A percentile compares a stretch with the other conserved stretches of the same genome.
Evolutionary conservation across 1,284 basidiomycete genomes (phyloP).

Genomic region (Boletus mariae): DNA sequence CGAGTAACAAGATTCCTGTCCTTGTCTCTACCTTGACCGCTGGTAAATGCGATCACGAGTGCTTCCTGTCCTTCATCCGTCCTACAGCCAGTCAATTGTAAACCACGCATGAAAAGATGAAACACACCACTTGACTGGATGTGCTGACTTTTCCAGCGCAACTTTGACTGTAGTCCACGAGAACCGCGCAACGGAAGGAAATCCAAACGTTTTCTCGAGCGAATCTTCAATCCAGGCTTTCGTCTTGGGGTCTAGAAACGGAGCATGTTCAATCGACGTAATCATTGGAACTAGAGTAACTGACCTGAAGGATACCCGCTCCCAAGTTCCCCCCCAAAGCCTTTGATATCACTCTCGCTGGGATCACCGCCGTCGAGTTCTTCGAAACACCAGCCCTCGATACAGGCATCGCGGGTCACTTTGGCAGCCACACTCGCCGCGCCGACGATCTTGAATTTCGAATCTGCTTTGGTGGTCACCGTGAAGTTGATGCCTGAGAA

Average conservation of each 20-base stretch:
- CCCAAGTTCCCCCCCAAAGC: conserved; percentile 61
- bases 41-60: conserved; percentile 70
- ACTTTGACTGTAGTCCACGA: conserved; percentile 95
- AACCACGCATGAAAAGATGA: background rate
- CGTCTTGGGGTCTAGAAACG: conserved; percentile 79
- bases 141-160: conserved; percentile 76
- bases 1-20: conserved; percentile 64
- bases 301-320: conserved; percentile 88
- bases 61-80: conserved; percentile 78
- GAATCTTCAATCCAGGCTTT: conserved; percentile 79
- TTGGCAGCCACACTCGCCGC: conserved; percentile 97
- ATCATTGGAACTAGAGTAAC: background rate
- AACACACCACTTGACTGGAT: conserved; percentile 75
- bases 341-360: conserved; percentile 13
- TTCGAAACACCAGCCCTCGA: conserved; percentile 82
- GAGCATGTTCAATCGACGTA: conserved; percentile 5
- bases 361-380: conserved; percentile 39
- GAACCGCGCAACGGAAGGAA: conserved; percentile 87
- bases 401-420: conserved; percentile 89
- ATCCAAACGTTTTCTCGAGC: conserved; percentile 90
- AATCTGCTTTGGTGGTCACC: conserved; percentile 91
- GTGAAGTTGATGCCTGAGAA: conserved; percentile 87
- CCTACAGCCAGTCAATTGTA: conserved; percentile 41
- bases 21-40: conserved; percentile 63
- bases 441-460: conserved; percentile 93